These are phyloP conservation scores for Calonectria hongkongensis DNA, from an alignment of 2,329 filamentous ascomycete species.

Conservation along the genomic window DNA sequence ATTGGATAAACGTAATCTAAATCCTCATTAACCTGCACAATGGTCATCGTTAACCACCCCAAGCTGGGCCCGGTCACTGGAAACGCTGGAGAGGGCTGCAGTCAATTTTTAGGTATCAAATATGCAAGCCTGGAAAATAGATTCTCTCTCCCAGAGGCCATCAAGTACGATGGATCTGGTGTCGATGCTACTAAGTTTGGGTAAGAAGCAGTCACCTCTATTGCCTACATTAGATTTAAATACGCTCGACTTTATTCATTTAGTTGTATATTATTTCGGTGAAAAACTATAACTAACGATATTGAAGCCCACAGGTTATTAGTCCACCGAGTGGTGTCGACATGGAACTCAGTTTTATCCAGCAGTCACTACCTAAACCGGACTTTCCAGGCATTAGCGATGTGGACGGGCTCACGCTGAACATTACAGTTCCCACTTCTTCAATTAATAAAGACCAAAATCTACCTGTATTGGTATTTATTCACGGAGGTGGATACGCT, in stretches of 20 bases:
- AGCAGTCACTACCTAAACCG: conserved; percentile 27
- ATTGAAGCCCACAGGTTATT: conserved; percentile 29
- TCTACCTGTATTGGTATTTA: conserved; percentile 39
- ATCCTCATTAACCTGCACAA: too few relatives aligned
- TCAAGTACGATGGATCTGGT: conserved; percentile 18
- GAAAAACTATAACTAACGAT: too few relatives aligned
- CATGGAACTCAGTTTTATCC: conserved; percentile 27
- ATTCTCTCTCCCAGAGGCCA: conserved; percentile 23
- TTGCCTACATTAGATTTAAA: neutral
- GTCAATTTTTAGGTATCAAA: conserved; percentile 37
- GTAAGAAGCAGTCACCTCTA: neutral
- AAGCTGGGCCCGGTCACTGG: neutral
- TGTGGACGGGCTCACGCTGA: conserved; percentile 28
- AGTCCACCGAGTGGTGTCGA: conserved; percentile 14
- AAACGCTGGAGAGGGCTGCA: neutral
- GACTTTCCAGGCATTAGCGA: conserved; percentile 22
- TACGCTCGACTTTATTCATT: too few relatives aligned
- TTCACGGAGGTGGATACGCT: conserved; percentile 42
- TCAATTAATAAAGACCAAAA: neutral
- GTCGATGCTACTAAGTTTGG: conserved; percentile 20
- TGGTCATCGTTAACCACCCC: too few relatives aligned
- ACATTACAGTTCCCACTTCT: conserved; percentile 5
- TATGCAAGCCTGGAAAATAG: conserved; percentile 31
- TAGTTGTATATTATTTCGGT: too few relatives aligned
- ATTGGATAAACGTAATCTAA: too few relatives aligned